phyloP scores from a whole-genome alignment of 768 basidiomycete species.

The Leccinum disarticulatum region DNA sequence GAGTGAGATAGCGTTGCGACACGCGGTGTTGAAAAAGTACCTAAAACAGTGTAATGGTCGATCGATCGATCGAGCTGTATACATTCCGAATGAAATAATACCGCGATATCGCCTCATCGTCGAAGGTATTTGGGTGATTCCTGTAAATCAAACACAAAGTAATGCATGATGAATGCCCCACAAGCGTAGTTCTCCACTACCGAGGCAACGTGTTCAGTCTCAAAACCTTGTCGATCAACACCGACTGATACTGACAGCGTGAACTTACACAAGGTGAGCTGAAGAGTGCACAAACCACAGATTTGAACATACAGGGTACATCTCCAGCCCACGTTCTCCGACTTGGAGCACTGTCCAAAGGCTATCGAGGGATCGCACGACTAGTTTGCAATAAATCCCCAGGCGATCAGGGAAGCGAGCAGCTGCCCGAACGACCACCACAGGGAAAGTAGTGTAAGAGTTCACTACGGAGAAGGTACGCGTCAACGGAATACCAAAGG shows the following conservation, averaged over 20 bases:
- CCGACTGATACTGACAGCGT: slow-evolving; percentile 36
- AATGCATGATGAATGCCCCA: slow-evolving; percentile 53
- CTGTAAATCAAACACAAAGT: slow-evolving; percentile 56
- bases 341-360: slow-evolving; percentile 43
- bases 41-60: slow-evolving; percentile 21
- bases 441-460: slow-evolving; percentile 53
- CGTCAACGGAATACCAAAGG: slow-evolving; percentile 1
- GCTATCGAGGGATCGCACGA: slow-evolving; percentile 41
- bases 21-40: slow-evolving; percentile 46
- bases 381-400: slow-evolving; percentile 56
- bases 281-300: neutral
- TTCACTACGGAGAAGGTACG: slow-evolving; percentile 36
- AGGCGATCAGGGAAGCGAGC: slow-evolving; percentile 50
- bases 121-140: slow-evolving; percentile 64
- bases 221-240: neutral
- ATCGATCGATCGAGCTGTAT: neutral
- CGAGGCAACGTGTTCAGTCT: slow-evolving; percentile 1
- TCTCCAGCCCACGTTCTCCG: slow-evolving; percentile 61
- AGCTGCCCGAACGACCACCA: slow-evolving; percentile 57
- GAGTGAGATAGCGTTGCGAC: slow-evolving; percentile 45
- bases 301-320: slow-evolving; percentile 42
- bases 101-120: slow-evolving; percentile 51
- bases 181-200: slow-evolving; percentile 48
- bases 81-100: slow-evolving; percentile 12
- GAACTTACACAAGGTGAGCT: slow-evolving; percentile 28